A percentile compares a stretch with the other conserved stretches of the same genome.
These are phyloP conservation scores for Candida michaelii DNA, from an alignment of 805 yeast genomes.

Conservation along the genomic window DNA sequence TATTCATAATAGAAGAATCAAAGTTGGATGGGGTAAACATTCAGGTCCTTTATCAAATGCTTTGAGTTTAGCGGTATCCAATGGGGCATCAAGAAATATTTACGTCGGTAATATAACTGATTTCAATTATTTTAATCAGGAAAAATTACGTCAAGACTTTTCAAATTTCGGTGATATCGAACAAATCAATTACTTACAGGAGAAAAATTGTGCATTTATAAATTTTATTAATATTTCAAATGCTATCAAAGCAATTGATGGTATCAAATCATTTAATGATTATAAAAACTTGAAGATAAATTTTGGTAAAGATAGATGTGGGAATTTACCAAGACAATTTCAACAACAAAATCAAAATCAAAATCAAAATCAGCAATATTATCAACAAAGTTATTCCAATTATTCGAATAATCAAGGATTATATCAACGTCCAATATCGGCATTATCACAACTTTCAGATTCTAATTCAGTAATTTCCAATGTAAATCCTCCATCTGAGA, in stretches of 20 bases:
- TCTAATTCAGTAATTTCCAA: constrained; percentile 6
- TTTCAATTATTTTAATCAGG: constrained; percentile 51
- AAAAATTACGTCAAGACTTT: constrained; percentile 69
- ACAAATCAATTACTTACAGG: constrained; percentile 84
- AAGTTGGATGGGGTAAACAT: constrained; percentile 98
- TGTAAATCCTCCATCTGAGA: constrained; percentile 6
- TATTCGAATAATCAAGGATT: neutral
- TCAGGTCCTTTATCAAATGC: constrained; percentile 90
- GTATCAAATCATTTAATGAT: constrained; percentile 72
- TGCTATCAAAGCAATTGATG: constrained; percentile 91
- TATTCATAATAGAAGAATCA: constrained; percentile 80
- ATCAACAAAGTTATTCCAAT: constrained; percentile 2
- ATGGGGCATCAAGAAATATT: constrained; percentile 92
- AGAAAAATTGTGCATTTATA: constrained; percentile 85
- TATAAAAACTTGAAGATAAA: constrained; percentile 72
- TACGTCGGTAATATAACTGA: constrained; percentile 72
- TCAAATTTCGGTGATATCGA: constrained; percentile 89
- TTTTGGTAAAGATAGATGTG: constrained; percentile 94
- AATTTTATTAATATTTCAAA: constrained; percentile 88
- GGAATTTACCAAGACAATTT: constrained; percentile 84
- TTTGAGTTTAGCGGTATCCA: constrained; percentile 82
- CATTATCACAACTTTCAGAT: constrained; percentile 6
- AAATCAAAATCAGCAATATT: constrained; percentile 1
- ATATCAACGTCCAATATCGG: constrained; percentile 2
- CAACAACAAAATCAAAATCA: constrained; percentile 28